Conservation (phyloP, 2,329 filamentous ascomycete genomes). For the Aspergillus sergii region DNA sequence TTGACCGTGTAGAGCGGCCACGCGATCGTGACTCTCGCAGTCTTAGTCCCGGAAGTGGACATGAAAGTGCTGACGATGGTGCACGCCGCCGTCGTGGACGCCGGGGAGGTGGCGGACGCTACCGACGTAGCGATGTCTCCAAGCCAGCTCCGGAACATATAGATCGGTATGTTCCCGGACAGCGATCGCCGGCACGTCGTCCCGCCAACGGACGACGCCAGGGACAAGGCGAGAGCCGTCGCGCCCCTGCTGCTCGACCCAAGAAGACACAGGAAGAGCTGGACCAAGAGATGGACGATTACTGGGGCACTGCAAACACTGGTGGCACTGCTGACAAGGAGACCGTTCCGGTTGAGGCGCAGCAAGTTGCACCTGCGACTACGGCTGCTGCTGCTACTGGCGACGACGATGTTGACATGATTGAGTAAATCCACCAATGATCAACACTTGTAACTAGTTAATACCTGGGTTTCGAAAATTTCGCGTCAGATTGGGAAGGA, state of each 20-base stretch:
- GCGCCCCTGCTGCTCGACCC: conserved; percentile 58
- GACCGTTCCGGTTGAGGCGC: conserved; percentile 23
- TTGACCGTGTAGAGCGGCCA: conserved; percentile 60
- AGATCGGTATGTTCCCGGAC: conserved; percentile 76
- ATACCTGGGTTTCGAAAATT: background rate
- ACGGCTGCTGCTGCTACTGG: conserved; percentile 38
- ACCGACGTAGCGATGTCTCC: conserved; percentile 56
- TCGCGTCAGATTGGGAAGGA: background rate
- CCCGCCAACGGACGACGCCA: conserved; percentile 53
- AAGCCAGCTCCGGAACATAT: conserved; percentile 67
- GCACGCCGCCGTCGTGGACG: conserved; percentile 47
- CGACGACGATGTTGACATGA: conserved; percentile 70
- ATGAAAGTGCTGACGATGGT: conserved; percentile 33
- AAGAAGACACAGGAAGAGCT: conserved; percentile 90
- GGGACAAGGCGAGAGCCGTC: conserved; percentile 34
- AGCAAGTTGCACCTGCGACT: conserved; percentile 32
- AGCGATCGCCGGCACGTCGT: conserved; percentile 45
- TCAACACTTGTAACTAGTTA: background rate
- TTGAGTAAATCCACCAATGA: conserved; percentile 53
- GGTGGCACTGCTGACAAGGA: conserved; percentile 43
- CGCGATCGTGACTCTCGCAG: conserved; percentile 44
- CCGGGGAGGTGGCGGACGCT: conserved; percentile 37
- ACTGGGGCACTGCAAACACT: conserved; percentile 64
- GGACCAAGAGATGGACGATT: conserved; percentile 96
- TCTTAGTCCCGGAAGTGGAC: conserved; percentile 42